Conservation (phyloP, 495 filamentous ascomycete genomes). For the Pyronema domesticum region DNA sequence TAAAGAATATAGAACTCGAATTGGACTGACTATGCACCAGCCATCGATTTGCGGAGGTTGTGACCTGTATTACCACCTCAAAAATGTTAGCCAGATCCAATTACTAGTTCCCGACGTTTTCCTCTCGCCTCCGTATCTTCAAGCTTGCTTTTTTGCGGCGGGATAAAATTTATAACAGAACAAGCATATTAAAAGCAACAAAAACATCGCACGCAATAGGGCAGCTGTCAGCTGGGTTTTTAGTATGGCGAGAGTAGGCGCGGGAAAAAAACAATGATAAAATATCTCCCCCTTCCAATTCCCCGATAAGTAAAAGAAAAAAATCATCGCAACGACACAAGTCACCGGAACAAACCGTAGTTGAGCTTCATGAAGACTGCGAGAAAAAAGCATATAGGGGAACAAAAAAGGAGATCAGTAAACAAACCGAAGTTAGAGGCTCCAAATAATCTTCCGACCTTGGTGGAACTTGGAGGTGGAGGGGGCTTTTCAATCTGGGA, state of each 20-base stretch:
- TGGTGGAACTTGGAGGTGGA: slow-evolving; percentile 77
- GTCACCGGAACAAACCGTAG: neutral
- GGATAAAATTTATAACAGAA: too few species aligned
- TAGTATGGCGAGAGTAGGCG: too few species aligned
- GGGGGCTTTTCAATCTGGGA: slow-evolving; percentile 83
- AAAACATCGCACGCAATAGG: neutral
- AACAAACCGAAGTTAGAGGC: slow-evolving; percentile 55
- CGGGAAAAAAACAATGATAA: too few species aligned
- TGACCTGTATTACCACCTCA: slow-evolving; percentile 47
- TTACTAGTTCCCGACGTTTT: slow-evolving; percentile 3
- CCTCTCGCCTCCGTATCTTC: neutral
- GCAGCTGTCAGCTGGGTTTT: too few species aligned
- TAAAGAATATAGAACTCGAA: neutral
- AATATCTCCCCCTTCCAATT: too few species aligned
- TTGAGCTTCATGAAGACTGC: neutral
- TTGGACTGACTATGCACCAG: slow-evolving; percentile 47
- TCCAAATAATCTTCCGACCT: slow-evolving; percentile 75
- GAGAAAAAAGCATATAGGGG: too few species aligned
- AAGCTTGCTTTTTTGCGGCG: too few species aligned
- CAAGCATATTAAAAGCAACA: neutral
- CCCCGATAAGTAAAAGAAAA: slow-evolving; percentile 1
- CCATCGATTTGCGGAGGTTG: slow-evolving; percentile 76
- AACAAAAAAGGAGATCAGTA: slow-evolving; percentile 15
- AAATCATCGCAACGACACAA: neutral
- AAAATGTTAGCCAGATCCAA: slow-evolving; percentile 22